Base-by-base conservation (phyloP, 2,329 filamentous ascomycete species). In the Monilinia vaccinii-corymbosi region DNA sequence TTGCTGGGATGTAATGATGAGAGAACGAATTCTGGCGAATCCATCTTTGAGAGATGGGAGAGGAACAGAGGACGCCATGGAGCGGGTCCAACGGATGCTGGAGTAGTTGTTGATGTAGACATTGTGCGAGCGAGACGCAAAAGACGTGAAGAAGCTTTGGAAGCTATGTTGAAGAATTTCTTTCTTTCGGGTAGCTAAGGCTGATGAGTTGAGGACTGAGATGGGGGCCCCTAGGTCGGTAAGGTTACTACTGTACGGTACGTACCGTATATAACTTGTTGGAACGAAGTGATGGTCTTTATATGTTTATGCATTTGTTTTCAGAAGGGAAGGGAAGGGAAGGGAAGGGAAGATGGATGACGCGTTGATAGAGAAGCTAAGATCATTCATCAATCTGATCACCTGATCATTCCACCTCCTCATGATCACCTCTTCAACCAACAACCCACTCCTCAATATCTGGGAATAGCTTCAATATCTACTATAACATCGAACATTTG, bases 1-100 rank as follows among this genome's bases (percentile, higher is more conserved):
- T 71, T 71, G 36, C 69, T 55, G 18, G 65, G 62, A 31, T 78
- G 73, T 45, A 84, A 73, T 4, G 81, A 82, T 9, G 71, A 70
- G 53, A 77, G 71, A 46, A 71, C 69, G 61, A 77, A 75, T 60
- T 73, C 74, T 9, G 73, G 71, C 1, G 73, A 72, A 9, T 70
- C 69, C 61, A 75, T 66, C 49, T 72, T 68, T n/a, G 65, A 64
- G 40, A 74, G 45, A 59, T 74, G 73, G 8, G 66, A 62, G 32
- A 69, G 61, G 62, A 74, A 72, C 52, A 70, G 65, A 14, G 69
- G 61, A 46, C 69, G 67, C 73, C 73, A 74, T 60, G 70, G 69
- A 40, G 72, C 70, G 14, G 66, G 64, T 14, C 66, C 65, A 11
- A 63, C 53, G 51, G 45, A 64, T 18, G 64, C 51, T 2, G 69